Percentiles rank a stretch among this genome's conserved stretches.
Evolutionary conservation across 2,329 filamentous ascomycete genomes (phyloP).

Genomic region (Colletotrichum sp.): DNA sequence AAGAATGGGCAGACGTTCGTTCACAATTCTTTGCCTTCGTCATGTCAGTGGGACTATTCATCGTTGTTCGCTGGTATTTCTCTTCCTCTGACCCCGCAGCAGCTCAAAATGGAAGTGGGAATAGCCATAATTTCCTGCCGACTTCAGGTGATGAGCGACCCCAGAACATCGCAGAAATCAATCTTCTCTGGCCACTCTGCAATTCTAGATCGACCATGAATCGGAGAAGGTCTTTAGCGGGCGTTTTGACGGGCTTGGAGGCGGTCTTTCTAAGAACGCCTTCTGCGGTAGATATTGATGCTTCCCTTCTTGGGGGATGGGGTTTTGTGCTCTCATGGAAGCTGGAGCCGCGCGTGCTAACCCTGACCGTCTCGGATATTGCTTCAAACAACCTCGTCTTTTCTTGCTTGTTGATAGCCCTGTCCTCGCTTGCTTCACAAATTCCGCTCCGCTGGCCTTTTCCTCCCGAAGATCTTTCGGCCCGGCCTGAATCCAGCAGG

Average conservation of each 20-base stretch:
- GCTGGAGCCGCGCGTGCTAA: slow-evolving; percentile 37
- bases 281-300: slow-evolving; percentile 30
- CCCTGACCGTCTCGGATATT: too few species aligned
- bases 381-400: too few species aligned
- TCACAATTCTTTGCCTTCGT: not conserved
- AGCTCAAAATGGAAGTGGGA: not conserved
- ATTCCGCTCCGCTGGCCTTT: too few species aligned
- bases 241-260: slow-evolving; percentile 38
- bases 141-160: not conserved
- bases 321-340: slow-evolving; percentile 37
- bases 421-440: too few species aligned
- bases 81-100: not conserved
- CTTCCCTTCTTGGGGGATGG: slow-evolving; percentile 39
- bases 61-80: not conserved
- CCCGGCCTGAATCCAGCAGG: too few species aligned
- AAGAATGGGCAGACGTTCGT: not conserved
- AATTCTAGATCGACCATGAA: slow-evolving; percentile 56
- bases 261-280: slow-evolving; percentile 32
- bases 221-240: slow-evolving; percentile 46
- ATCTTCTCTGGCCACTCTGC: slow-evolving; percentile 66
- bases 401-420: too few species aligned
- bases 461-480: too few species aligned
- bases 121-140: not conserved
- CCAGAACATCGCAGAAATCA: too few species aligned
- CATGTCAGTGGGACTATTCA: not conserved